These are phyloP conservation scores for Alternaria angustiovoidea DNA, from an alignment of 2,329 filamentous ascomycete species.

Conservation along the genomic window DNA sequence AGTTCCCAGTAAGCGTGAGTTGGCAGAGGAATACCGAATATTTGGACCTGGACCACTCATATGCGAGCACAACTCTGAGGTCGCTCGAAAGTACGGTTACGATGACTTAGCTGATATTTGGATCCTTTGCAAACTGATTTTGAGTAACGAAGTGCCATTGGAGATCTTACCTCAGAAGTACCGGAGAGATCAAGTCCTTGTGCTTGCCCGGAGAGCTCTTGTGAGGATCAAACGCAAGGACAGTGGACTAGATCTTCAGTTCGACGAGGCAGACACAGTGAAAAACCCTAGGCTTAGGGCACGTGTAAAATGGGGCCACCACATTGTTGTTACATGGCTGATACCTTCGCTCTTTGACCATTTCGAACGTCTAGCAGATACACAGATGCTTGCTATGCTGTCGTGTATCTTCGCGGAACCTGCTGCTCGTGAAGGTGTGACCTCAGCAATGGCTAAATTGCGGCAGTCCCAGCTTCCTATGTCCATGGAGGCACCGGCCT, in stretches of 20 bases:
- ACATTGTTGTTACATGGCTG: slow-evolving; percentile 66
- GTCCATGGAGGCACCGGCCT: slow-evolving; percentile 54
- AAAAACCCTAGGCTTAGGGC: slow-evolving; percentile 52
- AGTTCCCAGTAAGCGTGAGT: slow-evolving; percentile 78
- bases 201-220: slow-evolving; percentile 72
- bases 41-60: slow-evolving; percentile 84
- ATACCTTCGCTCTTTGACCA: slow-evolving; percentile 66
- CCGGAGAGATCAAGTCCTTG: slow-evolving; percentile 67
- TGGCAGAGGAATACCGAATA: slow-evolving; percentile 82
- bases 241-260: slow-evolving; percentile 58
- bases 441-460: slow-evolving; percentile 48
- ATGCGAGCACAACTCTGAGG: slow-evolving; percentile 81
- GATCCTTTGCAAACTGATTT: slow-evolving; percentile 78
- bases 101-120: slow-evolving; percentile 81
- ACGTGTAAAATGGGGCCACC: slow-evolving; percentile 64
- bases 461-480: slow-evolving; percentile 49
- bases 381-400: slow-evolving; percentile 72
- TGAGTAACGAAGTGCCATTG: slow-evolving; percentile 78
- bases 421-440: slow-evolving; percentile 52
- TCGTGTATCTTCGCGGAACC: slow-evolving; percentile 66
- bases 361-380: slow-evolving; percentile 67
- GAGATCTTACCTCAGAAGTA: slow-evolving; percentile 66
- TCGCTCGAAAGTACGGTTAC: slow-evolving; percentile 76
- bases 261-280: slow-evolving; percentile 53
- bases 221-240: slow-evolving; percentile 60